Evolutionary conservation across 768 basidiomycete species (phyloP).

Genomic region (Mrakia gelida): DNA sequence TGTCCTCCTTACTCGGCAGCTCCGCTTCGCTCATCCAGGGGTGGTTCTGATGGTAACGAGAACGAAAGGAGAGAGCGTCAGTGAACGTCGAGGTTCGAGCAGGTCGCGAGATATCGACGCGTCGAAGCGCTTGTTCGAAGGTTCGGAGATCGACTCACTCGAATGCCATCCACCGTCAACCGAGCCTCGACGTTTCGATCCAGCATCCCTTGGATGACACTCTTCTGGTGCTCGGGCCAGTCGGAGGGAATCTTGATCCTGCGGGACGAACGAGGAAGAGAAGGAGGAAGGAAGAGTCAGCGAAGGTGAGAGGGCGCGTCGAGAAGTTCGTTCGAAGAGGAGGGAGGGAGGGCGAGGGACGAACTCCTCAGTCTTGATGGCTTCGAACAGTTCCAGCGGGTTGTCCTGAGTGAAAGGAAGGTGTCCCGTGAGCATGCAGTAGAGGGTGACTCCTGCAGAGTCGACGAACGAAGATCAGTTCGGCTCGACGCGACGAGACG

Average conservation of each 20-base stretch:
- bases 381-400: constrained; percentile 43
- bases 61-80: not conserved
- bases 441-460: constrained; percentile 42
- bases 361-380: constrained; percentile 41
- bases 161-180: constrained; percentile 38
- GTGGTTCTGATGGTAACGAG: constrained; percentile 20
- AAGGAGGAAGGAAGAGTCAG: not conserved
- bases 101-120: not conserved
- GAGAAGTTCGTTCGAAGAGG: not conserved
- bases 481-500: not conserved
- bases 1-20: constrained; percentile 24
- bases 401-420: constrained; percentile 43
- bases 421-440: constrained; percentile 43
- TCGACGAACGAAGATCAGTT: not conserved
- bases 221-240: constrained; percentile 40
- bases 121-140: too few relatives aligned
- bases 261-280: not conserved
- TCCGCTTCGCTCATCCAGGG: constrained; percentile 14
- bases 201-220: constrained; percentile 39
- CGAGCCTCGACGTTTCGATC: constrained; percentile 39
- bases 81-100: not conserved
- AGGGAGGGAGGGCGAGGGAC: constrained; percentile 22
- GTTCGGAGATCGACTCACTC: constrained; percentile 36
- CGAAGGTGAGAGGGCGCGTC: not conserved
- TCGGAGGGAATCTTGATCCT: constrained; percentile 40